These are phyloP conservation scores for Verticillium nubilum DNA, from an alignment of 2,329 filamentous ascomycete genomes.

Conservation along the genomic window DNA sequence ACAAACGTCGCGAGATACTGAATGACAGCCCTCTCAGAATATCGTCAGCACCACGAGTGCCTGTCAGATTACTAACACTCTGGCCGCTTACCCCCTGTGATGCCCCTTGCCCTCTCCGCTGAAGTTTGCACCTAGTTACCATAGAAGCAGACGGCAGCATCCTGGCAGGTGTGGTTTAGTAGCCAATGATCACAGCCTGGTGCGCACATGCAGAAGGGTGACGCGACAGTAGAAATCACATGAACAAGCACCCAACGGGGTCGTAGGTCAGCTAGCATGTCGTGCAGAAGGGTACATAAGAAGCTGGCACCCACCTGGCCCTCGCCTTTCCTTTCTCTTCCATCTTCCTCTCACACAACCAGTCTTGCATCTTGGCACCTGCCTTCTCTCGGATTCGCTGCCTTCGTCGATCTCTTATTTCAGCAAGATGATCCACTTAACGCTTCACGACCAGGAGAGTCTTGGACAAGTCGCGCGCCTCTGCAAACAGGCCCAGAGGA, in stretches of 20 bases:
- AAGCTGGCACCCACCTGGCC: too few relatives aligned
- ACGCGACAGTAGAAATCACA: too few relatives aligned
- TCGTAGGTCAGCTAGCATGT: too few relatives aligned
- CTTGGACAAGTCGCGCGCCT: not conserved
- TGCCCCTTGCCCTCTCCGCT: not conserved
- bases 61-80: not conserved
- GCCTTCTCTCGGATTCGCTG: too few relatives aligned
- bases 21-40: not conserved
- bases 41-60: not conserved
- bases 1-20: conserved; percentile 8
- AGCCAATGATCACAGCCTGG: too few relatives aligned
- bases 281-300: too few relatives aligned
- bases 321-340: too few relatives aligned
- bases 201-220: too few relatives aligned
- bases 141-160: conserved; percentile 1
- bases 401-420: not conserved
- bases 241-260: too few relatives aligned
- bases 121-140: conserved; percentile 3
- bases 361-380: too few relatives aligned
- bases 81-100: not conserved
- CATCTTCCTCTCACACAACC: too few relatives aligned
- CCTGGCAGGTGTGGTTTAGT: not conserved
- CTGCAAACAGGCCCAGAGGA: not conserved
- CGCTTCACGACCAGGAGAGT: not conserved
- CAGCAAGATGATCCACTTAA: not conserved